Evolutionary conservation across 108 stramenopile species (phyloP), one percentile per base, ranked within the genome.

Genomic region (Parmales sp.): DNA sequence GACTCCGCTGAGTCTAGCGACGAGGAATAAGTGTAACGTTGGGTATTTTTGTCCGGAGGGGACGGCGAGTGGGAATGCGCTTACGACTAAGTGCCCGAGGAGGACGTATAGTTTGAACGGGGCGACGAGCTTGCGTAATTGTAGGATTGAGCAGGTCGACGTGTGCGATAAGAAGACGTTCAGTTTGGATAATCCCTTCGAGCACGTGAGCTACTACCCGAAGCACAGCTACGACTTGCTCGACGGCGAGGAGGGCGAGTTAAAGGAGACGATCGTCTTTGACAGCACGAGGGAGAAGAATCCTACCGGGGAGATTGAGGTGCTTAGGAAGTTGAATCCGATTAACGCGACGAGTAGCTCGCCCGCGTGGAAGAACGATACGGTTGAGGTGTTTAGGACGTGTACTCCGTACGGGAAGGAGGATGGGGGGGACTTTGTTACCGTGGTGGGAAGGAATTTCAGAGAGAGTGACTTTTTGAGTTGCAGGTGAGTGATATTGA

Each of bases 391-490:
- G 8, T 76, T 83, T 25, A 75, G 90, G 8, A 34, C 82, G 13
- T 92, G 90, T 69, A 88, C 90, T 38, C 25, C 67, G 22, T 81
- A 81, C 39, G 84, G 75, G 18, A 22, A 72, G 19, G 66, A 70
- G 26, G 46, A 38, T 9, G 76, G 49, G 23, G 69, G 37, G 6
- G 63, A 73, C 18, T 9, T 48, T 1, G 64, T 86, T 13, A 84
- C 74, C 46, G 66, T 90, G 34, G 74, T 90, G 26, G 90, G 90
- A 2, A 85, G 90, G 19, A 91, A 91, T 74, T 91, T 91, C 66
- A 50, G 50, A 13, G 83, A 86, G 37, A 39, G 46, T 7, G 39
- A 44, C 19, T 19, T 70, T 16, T 72, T 87, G 7, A 64, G 68
- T 18, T 91, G 90, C 68, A 44, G 84, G n/a, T 87, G 82, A 63